Evolutionary conservation across 1,284 basidiomycete genomes (phyloP).

Genomic region (Tilletia horrida): DNA sequence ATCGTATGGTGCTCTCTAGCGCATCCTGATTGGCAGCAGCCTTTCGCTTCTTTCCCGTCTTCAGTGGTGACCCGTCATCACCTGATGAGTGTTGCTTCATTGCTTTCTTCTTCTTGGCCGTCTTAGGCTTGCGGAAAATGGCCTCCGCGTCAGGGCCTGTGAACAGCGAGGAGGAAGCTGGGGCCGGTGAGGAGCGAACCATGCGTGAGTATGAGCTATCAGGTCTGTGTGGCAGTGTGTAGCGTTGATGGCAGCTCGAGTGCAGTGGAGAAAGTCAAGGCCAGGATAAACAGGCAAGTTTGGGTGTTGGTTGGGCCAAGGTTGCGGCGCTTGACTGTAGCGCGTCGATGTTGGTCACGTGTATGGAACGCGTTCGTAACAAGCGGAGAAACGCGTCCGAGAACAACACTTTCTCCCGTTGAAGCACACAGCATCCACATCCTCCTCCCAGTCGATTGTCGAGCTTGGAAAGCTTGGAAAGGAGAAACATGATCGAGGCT

Average conservation of each 20-base stretch:
- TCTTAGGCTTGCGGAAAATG: not conserved
- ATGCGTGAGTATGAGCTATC: too few relatives aligned
- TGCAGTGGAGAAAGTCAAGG: too few relatives aligned
- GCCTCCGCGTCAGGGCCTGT: not conserved
- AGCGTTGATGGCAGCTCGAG: too few relatives aligned
- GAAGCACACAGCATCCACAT: not conserved
- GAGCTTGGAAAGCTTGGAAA: too few relatives aligned
- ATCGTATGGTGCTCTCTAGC: not conserved
- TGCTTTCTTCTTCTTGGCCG: slow-evolving; percentile 4
- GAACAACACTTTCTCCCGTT: slow-evolving; percentile 3
- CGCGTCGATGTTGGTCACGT: too few relatives aligned
- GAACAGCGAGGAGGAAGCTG: too few relatives aligned
- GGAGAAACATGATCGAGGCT: too few relatives aligned
- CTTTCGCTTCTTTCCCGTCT: not conserved
- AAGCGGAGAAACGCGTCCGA: not conserved
- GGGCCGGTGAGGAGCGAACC: not conserved
- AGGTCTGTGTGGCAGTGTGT: too few relatives aligned
- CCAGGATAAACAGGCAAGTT: too few relatives aligned
- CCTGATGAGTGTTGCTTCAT: not conserved
- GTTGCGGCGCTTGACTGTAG: too few relatives aligned
- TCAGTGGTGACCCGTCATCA: not conserved
- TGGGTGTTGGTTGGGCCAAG: too few relatives aligned
- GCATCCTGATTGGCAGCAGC: not conserved
- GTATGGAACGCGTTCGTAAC: too few relatives aligned
- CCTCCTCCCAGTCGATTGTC: not conserved